phyloP scores from a whole-genome alignment of 495 filamentous ascomycete genomes.

The Aspergillus ostianus region DNA sequence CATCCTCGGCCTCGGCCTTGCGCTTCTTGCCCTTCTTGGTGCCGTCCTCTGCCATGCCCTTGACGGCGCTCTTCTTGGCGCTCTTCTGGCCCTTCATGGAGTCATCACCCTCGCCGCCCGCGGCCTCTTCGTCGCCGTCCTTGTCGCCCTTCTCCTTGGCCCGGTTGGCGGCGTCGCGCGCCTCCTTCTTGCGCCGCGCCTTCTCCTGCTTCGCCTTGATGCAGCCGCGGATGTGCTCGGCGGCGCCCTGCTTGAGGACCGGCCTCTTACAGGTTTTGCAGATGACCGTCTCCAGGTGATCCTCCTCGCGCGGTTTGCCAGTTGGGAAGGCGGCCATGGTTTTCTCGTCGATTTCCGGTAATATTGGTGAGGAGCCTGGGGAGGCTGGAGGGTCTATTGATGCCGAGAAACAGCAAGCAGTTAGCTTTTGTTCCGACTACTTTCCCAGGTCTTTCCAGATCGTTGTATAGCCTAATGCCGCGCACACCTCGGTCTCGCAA shows the following conservation, averaged over 20 bases:
- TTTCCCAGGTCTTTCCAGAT: too few relatives aligned
- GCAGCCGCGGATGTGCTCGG: constrained; percentile 67
- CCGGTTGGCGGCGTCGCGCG: constrained; percentile 64
- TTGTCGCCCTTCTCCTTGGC: constrained; percentile 59
- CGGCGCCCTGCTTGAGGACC: constrained; percentile 57
- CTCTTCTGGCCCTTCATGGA: constrained; percentile 55
- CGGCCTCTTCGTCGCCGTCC: constrained; percentile 42
- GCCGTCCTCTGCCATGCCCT: constrained; percentile 57
- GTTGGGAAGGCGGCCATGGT: constrained; percentile 69
- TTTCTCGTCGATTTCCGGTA: constrained; percentile 72
- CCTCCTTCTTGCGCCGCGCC: constrained; percentile 77
- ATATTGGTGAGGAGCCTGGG: constrained; percentile 52
- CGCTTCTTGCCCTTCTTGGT: constrained; percentile 86
- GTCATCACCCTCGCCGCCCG: constrained; percentile 35
- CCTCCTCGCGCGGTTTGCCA: constrained; percentile 66
- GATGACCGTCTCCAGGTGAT: constrained; percentile 61
- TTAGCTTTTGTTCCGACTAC: background rate
- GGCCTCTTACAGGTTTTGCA: constrained; percentile 84
- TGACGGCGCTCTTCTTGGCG: constrained; percentile 69
- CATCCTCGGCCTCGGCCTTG: constrained; percentile 78
- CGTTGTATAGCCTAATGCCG: too few relatives aligned
- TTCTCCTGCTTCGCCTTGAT: constrained; percentile 74
- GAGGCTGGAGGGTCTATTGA: constrained; percentile 28
- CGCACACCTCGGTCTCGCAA: too few relatives aligned
- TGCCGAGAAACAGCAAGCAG: background rate